A percentile compares a stretch with the other conserved stretches of the same genome.
Evolutionary conservation across 441 rosid genomes (phyloP).

Genomic region (Viola pubescens): DNA sequence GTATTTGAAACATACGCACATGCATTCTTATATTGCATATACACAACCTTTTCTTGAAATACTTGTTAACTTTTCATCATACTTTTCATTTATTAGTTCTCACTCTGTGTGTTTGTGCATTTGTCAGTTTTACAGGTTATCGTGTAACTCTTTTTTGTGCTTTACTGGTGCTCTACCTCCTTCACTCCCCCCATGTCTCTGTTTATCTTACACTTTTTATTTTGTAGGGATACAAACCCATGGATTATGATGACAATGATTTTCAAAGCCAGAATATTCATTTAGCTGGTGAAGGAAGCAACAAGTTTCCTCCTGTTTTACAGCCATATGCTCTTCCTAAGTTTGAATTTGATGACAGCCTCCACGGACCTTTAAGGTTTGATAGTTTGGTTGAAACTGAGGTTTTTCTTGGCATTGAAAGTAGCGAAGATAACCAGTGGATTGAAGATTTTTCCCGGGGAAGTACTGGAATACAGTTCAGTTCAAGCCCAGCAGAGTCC

Average conservation of each 20-base stretch:
- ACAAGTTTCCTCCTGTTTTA: slow-evolving; percentile 65
- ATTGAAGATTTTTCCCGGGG: slow-evolving; percentile 85
- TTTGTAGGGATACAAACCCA: slow-evolving; percentile 65
- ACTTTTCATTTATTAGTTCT: no score
- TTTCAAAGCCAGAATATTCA: slow-evolving; percentile 91
- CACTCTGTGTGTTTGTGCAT: no score
- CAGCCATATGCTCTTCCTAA: slow-evolving; percentile 81
- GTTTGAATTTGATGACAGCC: slow-evolving; percentile 87
- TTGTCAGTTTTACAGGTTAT: no score
- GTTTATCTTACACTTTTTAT: slow-evolving; percentile 5
- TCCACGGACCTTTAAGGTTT: slow-evolving; percentile 75
- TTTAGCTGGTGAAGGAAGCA: slow-evolving; percentile 84
- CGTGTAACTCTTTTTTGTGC: neutral
- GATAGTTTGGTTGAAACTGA: slow-evolving; percentile 85
- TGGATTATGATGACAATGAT: slow-evolving; percentile 99
- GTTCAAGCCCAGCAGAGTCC: slow-evolving; percentile 71
- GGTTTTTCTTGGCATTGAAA: slow-evolving; percentile 88
- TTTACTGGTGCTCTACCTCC: neutral
- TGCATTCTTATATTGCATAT: no score
- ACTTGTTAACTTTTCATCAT: no score
- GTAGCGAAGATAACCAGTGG: slow-evolving; percentile 86
- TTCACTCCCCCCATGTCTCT: neutral
- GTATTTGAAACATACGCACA: no score
- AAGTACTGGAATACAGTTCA: slow-evolving; percentile 67
- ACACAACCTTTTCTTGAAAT: no score